Conservation (phyloP, 192 early-diverging fungal species). For the Coemansia sp. region DNA sequence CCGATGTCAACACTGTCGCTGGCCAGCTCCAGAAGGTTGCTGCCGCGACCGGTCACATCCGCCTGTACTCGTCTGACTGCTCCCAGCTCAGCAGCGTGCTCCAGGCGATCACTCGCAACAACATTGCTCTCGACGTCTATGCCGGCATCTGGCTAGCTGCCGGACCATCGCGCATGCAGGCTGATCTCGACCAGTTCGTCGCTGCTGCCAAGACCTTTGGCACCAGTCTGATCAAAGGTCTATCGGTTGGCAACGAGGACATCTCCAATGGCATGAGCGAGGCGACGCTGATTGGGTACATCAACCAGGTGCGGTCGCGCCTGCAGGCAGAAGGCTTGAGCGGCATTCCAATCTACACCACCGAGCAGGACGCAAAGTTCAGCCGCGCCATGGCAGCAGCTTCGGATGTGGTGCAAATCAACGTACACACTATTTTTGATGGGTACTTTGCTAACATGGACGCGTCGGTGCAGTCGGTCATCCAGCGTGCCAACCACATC, state of each 20-base stretch:
- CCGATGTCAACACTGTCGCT: slow-evolving; percentile 21
- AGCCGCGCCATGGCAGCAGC: slow-evolving; percentile 19
- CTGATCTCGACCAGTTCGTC: slow-evolving; percentile 42
- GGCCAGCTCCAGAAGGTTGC: slow-evolving; percentile 32
- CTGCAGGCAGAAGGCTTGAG: slow-evolving; percentile 40
- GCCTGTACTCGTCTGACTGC: slow-evolving; percentile 53
- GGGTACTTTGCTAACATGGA: slow-evolving; percentile 18
- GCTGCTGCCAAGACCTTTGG: slow-evolving; percentile 32
- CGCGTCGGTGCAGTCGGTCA: slow-evolving; percentile 36
- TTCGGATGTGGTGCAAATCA: slow-evolving; percentile 42
- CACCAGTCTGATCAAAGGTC: slow-evolving; percentile 29
- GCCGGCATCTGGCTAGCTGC: slow-evolving; percentile 45
- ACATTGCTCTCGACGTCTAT: slow-evolving; percentile 29
- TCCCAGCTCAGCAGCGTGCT: slow-evolving; percentile 35
- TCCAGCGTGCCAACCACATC: slow-evolving; percentile 32
- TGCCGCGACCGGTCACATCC: slow-evolving; percentile 32
- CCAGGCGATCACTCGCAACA: slow-evolving; percentile 30
- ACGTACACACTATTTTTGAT: slow-evolving; percentile 46
- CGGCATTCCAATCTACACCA: slow-evolving; percentile 42
- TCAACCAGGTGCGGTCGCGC: slow-evolving; percentile 40
- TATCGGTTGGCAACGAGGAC: slow-evolving; percentile 51
- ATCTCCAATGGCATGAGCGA: slow-evolving; percentile 42
- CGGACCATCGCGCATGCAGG: slow-evolving; percentile 28
- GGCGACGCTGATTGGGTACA: slow-evolving; percentile 37
- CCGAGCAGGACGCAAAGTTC: slow-evolving; percentile 39